phyloP scores from a whole-genome alignment of 192 early-diverging fungal species.

The Backusella luteola region DNA sequence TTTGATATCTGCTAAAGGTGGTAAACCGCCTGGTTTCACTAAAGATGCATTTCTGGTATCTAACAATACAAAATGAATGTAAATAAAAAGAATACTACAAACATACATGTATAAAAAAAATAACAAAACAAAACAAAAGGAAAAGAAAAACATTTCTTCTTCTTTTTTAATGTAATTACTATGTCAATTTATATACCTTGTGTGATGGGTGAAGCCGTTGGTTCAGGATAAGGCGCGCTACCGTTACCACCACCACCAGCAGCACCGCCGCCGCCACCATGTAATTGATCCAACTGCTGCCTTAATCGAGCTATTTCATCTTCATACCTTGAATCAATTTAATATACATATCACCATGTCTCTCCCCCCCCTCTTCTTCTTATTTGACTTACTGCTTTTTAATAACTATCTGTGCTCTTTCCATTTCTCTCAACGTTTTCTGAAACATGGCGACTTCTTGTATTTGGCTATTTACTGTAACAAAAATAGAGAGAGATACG shows the following conservation, averaged over 20 bases:
- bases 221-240: conserved; percentile 51
- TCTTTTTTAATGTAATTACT: too few species aligned
- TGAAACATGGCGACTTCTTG: conserved; percentile 78
- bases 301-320: conserved; percentile 82
- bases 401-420: conserved; percentile 73
- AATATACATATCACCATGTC: neutral
- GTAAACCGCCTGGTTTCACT: conserved; percentile 56
- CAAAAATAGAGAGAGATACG: conserved; percentile 9
- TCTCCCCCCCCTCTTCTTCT: neutral
- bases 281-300: conserved; percentile 71
- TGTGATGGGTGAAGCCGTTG: conserved; percentile 37
- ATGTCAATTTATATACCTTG: conserved; percentile 17
- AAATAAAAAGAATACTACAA: neutral
- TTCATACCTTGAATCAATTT: conserved; percentile 55
- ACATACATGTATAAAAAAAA: neutral
- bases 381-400: conserved; percentile 65
- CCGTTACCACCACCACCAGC: neutral
- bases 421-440: conserved; percentile 76
- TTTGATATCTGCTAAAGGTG: conserved; percentile 72
- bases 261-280: conserved; percentile 42
- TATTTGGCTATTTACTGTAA: conserved; percentile 68
- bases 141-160: neutral
- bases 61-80: conserved; percentile 2
- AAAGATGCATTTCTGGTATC: neutral
- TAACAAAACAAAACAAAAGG: neutral